Base-by-base conservation (phyloP, 2,329 filamentous ascomycete species). In the Phoma herbarum region DNA sequence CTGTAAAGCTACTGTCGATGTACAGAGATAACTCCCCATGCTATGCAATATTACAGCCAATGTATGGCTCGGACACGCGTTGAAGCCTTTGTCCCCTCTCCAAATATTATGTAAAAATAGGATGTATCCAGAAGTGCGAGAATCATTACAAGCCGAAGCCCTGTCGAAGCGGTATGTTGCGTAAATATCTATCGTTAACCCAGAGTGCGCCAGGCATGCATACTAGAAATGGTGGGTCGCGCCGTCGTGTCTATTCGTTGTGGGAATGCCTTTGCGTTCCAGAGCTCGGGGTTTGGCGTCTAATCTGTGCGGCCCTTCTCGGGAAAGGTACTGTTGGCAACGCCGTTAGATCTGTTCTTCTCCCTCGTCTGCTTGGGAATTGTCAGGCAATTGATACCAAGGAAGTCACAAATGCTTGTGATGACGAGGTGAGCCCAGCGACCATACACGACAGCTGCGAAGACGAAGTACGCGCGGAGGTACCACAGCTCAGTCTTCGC, bases 331-430 rank as follows among this genome's bases (percentile, higher is more conserved):
- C 71, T 70, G 46, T 75, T 73, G 0, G 71, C 65, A 23, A 60
- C 43, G 26, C 73, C 73, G 29, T 75, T 76, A 16, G 69, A 51
- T 50, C 60, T 65, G 7, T 59, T 68, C 60, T 73, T 74, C 44
- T 76, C 73, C 22, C 55, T 64, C 2, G 63, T 62, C 31, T 64
- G 53, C 49, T 68, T 63, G 4, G 81, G 80, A 60, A 99, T 97
- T 0, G 93, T 98, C 65, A 99, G 81, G 72, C 94, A 97, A 73
- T 94, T 95, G 82, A 99, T 99, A 62, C 92, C 93, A 23, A 99
- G 82, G 79, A 91, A 98, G 53, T 89, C 85, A 80, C 95, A 98
- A 70, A 99, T 98, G 74, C 90, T 91, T 62, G 88, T 90, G 71
- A 97, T 92, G 46, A 98, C 93, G 41, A 97, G 82, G 70, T 90